Conservation (phyloP, 2,329 filamentous ascomycete genomes). For the Colletotrichum navitas region DNA sequence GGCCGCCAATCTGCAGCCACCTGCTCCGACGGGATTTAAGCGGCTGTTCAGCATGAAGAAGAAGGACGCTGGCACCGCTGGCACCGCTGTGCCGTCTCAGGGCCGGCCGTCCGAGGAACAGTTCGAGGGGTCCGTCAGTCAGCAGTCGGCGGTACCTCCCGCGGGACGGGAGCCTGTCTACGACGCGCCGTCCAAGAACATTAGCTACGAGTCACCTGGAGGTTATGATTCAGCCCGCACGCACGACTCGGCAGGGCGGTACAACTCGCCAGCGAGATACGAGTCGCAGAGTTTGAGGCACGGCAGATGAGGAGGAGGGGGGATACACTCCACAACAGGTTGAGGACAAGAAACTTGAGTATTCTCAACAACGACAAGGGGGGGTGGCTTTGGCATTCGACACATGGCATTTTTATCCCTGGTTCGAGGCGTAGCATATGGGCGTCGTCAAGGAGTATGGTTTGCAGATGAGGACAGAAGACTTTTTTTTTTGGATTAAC, state of each 20-base stretch:
- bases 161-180: constrained; percentile 38
- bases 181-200: constrained; percentile 24
- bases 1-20: constrained; percentile 42
- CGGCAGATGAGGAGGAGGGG: constrained; percentile 6
- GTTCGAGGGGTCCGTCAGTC: constrained; percentile 3
- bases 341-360: background rate
- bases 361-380: background rate
- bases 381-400: background rate
- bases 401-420: background rate
- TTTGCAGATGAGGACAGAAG: constrained; percentile 17
- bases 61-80: constrained; percentile 14
- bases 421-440: constrained; percentile 23
- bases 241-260: constrained; percentile 26
- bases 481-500: constrained; percentile 24
- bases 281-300: constrained; percentile 25
- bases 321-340: constrained; percentile 13
- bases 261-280: constrained; percentile 31
- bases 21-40: constrained; percentile 56
- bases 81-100: constrained; percentile 15
- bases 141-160: constrained; percentile 22
- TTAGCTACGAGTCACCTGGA: constrained; percentile 31
- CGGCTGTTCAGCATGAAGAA: constrained; percentile 61
- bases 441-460: constrained; percentile 31
- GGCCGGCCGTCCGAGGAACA: constrained; percentile 28
- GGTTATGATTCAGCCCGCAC: constrained; percentile 31